These are phyloP conservation scores for Xylaria digitata DNA, from an alignment of 2,329 filamentous ascomycete species.

Conservation along the genomic window DNA sequence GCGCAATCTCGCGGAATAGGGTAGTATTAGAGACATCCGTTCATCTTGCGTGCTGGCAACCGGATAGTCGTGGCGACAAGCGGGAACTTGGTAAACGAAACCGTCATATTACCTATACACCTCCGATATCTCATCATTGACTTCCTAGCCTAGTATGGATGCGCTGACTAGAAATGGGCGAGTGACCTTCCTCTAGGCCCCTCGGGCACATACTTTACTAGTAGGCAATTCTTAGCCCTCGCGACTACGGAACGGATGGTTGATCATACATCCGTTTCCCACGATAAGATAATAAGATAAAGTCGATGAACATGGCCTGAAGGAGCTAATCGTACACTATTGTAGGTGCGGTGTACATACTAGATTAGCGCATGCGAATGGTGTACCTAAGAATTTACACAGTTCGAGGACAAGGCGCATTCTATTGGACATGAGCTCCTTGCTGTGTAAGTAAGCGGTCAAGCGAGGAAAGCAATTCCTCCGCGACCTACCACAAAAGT, in stretches of 20 bases:
- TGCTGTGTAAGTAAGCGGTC: conserved; percentile 44
- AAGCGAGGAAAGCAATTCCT: conserved; percentile 38
- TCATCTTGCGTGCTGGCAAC: conserved; percentile 33
- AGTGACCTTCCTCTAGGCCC: conserved; percentile 39
- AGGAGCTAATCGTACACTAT: conserved; percentile 7
- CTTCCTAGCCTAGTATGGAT: conserved; percentile 27
- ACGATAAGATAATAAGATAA: conserved; percentile 33
- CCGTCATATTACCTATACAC: conserved; percentile 36
- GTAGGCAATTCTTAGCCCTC: conserved; percentile 6
- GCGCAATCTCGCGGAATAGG: conserved; percentile 37
- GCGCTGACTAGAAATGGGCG: conserved; percentile 38
- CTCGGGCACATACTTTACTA: conserved; percentile 30
- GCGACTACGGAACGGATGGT: background rate
- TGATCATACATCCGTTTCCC: conserved; percentile 6
- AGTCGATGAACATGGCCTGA: conserved; percentile 29
- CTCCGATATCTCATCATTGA: background rate
- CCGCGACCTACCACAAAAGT: conserved; percentile 25
- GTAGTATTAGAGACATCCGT: conserved; percentile 32
- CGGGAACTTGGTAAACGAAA: conserved; percentile 39
- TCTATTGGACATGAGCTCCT: conserved; percentile 42
- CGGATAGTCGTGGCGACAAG: conserved; percentile 45
- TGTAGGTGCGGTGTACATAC: conserved; percentile 43
- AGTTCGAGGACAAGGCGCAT: conserved; percentile 34
- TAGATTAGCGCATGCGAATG: conserved; percentile 41
- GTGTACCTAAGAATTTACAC: conserved; percentile 27